These are phyloP conservation scores for Paramecium sonneborni DNA, from an alignment of 73 alveolate species.

Conservation along the genomic window DNA sequence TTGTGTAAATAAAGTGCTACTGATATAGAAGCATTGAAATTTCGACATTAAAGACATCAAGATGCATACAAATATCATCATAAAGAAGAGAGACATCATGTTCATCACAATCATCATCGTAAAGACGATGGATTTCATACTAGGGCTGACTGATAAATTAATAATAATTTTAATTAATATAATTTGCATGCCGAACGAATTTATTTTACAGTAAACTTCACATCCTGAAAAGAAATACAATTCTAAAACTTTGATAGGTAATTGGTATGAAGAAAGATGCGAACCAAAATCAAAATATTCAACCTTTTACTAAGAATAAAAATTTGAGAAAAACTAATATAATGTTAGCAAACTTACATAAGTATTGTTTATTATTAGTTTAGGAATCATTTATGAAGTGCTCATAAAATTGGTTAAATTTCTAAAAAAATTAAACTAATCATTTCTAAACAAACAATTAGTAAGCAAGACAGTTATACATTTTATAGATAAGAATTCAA, in stretches of 20 bases:
- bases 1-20: background rate
- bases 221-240: constrained; percentile 60
- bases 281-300: constrained; percentile 58
- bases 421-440: constrained; percentile 23
- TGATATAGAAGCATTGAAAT: background rate
- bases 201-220: constrained; percentile 60
- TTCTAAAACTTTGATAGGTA: constrained; percentile 44
- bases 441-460: constrained; percentile 29
- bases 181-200: constrained; percentile 55
- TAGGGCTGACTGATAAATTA: background rate
- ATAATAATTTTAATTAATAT: background rate
- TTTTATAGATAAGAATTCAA: constrained; percentile 58
- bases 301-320: constrained; percentile 49
- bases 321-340: constrained; percentile 46
- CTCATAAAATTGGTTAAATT: constrained; percentile 57
- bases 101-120: background rate
- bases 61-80: background rate
- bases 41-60: background rate
- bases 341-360: constrained; percentile 47
- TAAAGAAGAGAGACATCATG: background rate
- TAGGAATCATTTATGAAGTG: constrained; percentile 50
- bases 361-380: background rate
- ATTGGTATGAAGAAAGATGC: constrained; percentile 67
- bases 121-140: background rate
- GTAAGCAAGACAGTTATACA: background rate